phyloP scores from a whole-genome alignment of 1,284 basidiomycete genomes.

The Lentinula novae-zelandiae region DNA sequence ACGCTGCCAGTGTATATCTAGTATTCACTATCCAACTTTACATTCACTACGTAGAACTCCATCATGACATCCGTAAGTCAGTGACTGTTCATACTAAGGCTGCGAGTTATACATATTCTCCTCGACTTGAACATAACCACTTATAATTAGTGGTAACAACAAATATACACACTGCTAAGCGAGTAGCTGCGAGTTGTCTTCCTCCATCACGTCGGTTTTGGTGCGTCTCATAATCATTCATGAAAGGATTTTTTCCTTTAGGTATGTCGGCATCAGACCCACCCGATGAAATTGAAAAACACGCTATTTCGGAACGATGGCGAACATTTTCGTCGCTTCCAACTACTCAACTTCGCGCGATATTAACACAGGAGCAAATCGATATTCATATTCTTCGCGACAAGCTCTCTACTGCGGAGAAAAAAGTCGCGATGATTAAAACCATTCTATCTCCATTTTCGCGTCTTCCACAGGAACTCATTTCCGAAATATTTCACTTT shows the following conservation, averaged over 20 bases:
- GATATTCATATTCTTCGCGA: not conserved
- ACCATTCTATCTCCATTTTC: not conserved
- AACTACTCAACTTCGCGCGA: not conserved
- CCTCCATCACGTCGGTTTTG: no score
- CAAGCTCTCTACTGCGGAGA: not conserved
- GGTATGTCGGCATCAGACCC: not conserved
- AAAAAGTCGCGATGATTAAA: not conserved
- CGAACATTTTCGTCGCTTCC: not conserved
- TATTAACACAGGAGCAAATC: not conserved
- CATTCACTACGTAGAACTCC: no score
- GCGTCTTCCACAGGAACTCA: not conserved
- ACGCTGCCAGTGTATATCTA: no score
- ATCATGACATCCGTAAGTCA: no score
- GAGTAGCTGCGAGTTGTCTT: no score
- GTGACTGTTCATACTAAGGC: no score
- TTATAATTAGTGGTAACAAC: no score
- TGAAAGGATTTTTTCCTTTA: not conserved
- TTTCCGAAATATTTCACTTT: not conserved
- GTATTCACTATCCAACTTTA: no score
- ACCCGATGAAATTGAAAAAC: not conserved
- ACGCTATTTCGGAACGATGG: not conserved
- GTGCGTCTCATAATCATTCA: no score
- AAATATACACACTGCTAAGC: no score
- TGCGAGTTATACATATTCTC: no score
- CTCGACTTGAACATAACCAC: no score